These are phyloP conservation scores for Cryomyces minteri DNA, from an alignment of 495 filamentous ascomycete species.

Conservation along the genomic window DNA sequence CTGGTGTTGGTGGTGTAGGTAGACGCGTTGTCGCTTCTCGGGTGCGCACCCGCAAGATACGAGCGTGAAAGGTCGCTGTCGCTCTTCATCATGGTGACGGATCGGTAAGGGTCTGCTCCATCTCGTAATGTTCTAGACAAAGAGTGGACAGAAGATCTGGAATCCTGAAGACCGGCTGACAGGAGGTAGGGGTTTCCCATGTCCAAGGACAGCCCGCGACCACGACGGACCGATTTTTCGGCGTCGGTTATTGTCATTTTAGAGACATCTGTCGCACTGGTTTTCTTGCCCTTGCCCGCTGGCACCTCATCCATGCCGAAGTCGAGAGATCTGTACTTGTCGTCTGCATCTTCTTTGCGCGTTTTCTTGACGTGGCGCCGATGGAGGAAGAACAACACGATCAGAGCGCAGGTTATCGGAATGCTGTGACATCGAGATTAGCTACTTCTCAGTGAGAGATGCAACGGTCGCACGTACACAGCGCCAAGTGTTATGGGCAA, in stretches of 20 bases:
- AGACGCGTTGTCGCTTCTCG: slow-evolving; percentile 39
- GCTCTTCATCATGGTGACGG: slow-evolving; percentile 37
- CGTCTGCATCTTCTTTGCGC: slow-evolving; percentile 59
- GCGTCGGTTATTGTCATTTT: slow-evolving; percentile 24
- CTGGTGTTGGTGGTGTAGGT: slow-evolving; percentile 44
- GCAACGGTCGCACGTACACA: slow-evolving; percentile 40
- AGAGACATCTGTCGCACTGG: slow-evolving; percentile 28
- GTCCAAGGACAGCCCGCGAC: slow-evolving; percentile 65
- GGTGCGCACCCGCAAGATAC: slow-evolving; percentile 36
- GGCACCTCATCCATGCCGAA: slow-evolving; percentile 54
- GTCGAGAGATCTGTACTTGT: slow-evolving; percentile 84
- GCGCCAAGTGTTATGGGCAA: slow-evolving; percentile 66
- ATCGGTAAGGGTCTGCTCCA: slow-evolving; percentile 72
- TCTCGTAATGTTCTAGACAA: slow-evolving; percentile 51
- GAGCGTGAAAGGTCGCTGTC: slow-evolving; percentile 24
- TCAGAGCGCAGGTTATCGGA: slow-evolving; percentile 47
- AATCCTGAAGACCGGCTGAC: slow-evolving; percentile 60
- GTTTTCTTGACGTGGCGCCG: slow-evolving; percentile 56
- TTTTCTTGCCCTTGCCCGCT: slow-evolving; percentile 25
- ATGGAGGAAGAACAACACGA: slow-evolving; percentile 59
- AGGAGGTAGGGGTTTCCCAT: slow-evolving; percentile 78
- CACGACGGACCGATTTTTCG: slow-evolving; percentile 32
- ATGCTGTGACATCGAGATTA: slow-evolving; percentile 34
- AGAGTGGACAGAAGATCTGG: slow-evolving; percentile 70
- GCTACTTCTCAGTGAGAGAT: slow-evolving; percentile 6